Evolutionary conservation across 2,329 filamentous ascomycete genomes (phyloP).

Genomic region (Venturia asperata): DNA sequence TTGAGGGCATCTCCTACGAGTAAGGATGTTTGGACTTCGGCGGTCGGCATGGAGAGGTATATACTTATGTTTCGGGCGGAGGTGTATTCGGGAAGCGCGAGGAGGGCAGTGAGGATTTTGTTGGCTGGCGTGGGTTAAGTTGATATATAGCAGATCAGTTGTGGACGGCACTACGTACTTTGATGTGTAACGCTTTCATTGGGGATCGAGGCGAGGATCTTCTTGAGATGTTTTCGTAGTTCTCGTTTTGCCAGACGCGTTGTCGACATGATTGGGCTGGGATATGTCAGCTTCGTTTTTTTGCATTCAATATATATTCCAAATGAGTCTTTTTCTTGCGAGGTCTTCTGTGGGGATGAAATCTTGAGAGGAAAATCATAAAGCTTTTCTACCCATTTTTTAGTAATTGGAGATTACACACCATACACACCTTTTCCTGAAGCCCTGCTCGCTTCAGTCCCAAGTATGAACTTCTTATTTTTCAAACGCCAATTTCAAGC

Average conservation of each 20-base stretch:
- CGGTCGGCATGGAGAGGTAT: slow-evolving; percentile 86
- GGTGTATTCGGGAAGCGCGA: slow-evolving; percentile 64
- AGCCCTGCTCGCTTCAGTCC: no score
- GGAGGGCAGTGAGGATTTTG: slow-evolving; percentile 34
- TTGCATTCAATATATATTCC: not conserved
- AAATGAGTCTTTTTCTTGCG: no score
- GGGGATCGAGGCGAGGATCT: slow-evolving; percentile 54
- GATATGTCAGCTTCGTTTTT: not conserved
- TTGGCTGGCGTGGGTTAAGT: slow-evolving; percentile 1
- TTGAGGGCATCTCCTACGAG: slow-evolving; percentile 76
- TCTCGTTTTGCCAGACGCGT: slow-evolving; percentile 67
- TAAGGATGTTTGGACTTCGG: slow-evolving; percentile 74
- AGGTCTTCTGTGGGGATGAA: no score
- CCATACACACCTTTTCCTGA: no score
- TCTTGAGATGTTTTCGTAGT: slow-evolving; percentile 63
- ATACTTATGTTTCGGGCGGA: slow-evolving; percentile 70
- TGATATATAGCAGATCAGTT: slow-evolving; percentile 24
- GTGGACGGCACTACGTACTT: slow-evolving; percentile 49
- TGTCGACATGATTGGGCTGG: slow-evolving; percentile 41
- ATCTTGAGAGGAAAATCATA: no score
- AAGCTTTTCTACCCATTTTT: no score
- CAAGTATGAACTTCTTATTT: no score
- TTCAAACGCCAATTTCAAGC: no score
- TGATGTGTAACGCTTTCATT: slow-evolving; percentile 58
- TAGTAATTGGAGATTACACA: no score